phyloP scores from a whole-genome alignment of 805 yeast genomes.

The Kazachstania kunashirensis region DNA sequence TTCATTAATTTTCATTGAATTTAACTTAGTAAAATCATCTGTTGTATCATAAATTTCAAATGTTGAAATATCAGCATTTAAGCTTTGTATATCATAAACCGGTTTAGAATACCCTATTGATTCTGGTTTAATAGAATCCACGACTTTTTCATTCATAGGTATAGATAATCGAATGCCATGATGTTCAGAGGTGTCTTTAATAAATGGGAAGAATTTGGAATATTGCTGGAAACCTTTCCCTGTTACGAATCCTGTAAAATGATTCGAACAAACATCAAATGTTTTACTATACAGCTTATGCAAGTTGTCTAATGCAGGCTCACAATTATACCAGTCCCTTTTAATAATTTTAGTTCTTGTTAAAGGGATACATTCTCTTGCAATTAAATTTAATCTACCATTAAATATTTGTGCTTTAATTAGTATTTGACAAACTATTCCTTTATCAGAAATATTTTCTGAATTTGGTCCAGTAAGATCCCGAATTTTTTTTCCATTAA shows the following conservation, averaged over 20 bases:
- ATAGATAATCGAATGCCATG: too few species aligned
- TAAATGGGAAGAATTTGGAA: too few species aligned
- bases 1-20: background rate
- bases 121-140: too few species aligned
- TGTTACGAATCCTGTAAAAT: too few species aligned
- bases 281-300: background rate
- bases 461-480: conserved; percentile 3
- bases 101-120: too few species aligned
- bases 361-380: conserved; percentile 8
- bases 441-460: conserved; percentile 17
- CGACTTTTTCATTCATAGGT: too few species aligned
- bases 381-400: conserved; percentile 17
- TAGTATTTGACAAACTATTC: conserved; percentile 20
- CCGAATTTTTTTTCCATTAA: conserved; percentile 4
- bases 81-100: background rate
- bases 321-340: background rate
- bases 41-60: background rate
- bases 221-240: too few species aligned
- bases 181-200: too few species aligned
- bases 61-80: background rate
- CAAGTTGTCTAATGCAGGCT: background rate
- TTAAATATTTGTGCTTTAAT: conserved; percentile 14
- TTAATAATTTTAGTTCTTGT: background rate
- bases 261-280: too few species aligned
- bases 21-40: background rate